Evolutionary conservation across 495 filamentous ascomycete species (phyloP), one percentile per base, ranked within the genome.

Genomic region (Xylaria curta): DNA sequence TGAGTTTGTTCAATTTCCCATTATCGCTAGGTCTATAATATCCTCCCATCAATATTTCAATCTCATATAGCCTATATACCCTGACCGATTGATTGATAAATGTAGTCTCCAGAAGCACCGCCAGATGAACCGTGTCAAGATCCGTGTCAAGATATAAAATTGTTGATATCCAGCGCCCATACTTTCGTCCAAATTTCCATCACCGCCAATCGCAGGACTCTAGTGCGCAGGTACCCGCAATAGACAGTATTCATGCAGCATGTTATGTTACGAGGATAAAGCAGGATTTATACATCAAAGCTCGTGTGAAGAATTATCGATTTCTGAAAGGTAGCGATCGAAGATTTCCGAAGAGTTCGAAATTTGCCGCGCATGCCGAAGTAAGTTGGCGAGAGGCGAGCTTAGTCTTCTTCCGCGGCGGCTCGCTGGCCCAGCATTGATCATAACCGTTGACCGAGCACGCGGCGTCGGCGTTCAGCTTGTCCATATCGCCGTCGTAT

Each of bases 291-390:
- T n/a, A 5, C 40, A 4, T 17, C 40, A 24, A 64, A 47, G 36
- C 59, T 19, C 31, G 12, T n/a, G 6, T 7, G 31, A 21, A 9
- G 59, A 5, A 24, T 19, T 17, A 5, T 59, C 28, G 33, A 8
- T 10, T 19, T 31, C 1, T 21, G 19, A 13, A 38, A 7, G 17
- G 10, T 40, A 38, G 7, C 4, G 10, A 10, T 46, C 21, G 21
- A 19, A 28, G 4, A 51, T 24, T 5, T 5, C 69, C 69, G 42
- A 71, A 71, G 0, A 66, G 19, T 36, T 71, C 69, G 21, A 24
- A 71, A 49, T 71, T 60, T 2, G 69, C 69, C 0, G 69, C 69
- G 36, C 69, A 71, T 13, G 49, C 69, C n/a, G 69, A 59, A 51
- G 53, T 21, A 4, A 71, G 69, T 4, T 21, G 69, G 3, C 44